phyloP scores from a whole-genome alignment of 2,329 filamentous ascomycete genomes.

The Ophiosphaerella korrae region DNA sequence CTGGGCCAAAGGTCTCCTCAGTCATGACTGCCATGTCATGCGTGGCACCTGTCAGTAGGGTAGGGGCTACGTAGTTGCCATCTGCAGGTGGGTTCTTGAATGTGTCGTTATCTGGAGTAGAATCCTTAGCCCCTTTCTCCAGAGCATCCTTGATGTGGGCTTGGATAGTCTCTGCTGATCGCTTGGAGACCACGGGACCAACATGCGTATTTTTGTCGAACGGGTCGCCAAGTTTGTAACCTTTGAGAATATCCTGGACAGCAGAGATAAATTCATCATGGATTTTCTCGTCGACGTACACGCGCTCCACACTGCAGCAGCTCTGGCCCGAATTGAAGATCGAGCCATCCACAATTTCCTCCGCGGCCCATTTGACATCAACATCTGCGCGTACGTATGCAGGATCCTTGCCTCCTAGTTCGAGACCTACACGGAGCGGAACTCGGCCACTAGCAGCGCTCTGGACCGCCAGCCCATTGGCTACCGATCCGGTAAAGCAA shows the following conservation, averaged over 20 bases:
- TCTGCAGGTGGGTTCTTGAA: constrained; percentile 74
- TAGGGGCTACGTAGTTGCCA: constrained; percentile 89
- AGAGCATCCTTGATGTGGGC: constrained; percentile 82
- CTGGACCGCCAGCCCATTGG: constrained; percentile 84
- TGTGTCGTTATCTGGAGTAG: constrained; percentile 79
- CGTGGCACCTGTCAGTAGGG: constrained; percentile 76
- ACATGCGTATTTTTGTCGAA: constrained; percentile 78
- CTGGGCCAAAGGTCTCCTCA: constrained; percentile 92
- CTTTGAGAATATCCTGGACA: constrained; percentile 74
- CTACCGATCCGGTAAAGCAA: constrained; percentile 93
- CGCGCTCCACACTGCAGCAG: constrained; percentile 89
- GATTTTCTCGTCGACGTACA: constrained; percentile 86
- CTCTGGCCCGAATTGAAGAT: constrained; percentile 99
- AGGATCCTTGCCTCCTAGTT: constrained; percentile 93
- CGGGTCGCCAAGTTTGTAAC: constrained; percentile 89
- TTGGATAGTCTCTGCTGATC: constrained; percentile 75
- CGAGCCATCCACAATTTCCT: constrained; percentile 93
- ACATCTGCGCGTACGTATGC: constrained; percentile 88
- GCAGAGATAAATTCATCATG: constrained; percentile 82
- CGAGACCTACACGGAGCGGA: constrained; percentile 78
- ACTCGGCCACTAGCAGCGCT: constrained; percentile 82
- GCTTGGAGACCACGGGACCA: constrained; percentile 85
- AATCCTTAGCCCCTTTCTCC: constrained; percentile 80
- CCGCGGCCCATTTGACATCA: constrained; percentile 87
- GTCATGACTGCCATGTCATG: constrained; percentile 89